Evolutionary conservation across 768 basidiomycete species (phyloP), one percentile per base, ranked within the genome.

Genomic region (Hericium erinaceus): DNA sequence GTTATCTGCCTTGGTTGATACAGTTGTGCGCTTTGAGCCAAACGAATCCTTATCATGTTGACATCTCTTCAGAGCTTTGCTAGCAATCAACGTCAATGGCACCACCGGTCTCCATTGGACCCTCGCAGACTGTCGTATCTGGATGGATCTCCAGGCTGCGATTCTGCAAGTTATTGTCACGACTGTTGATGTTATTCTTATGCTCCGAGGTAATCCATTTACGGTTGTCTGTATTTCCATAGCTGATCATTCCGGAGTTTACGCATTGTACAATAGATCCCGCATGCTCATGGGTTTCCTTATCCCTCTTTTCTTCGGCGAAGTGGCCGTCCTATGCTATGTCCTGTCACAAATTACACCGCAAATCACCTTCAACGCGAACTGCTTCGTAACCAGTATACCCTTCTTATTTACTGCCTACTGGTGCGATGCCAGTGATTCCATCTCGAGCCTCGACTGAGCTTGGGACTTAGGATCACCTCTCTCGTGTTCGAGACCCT

Each of bases 401-500:
- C 64, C 67, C 1, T 18, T 55, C 1, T 38, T 66, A 13, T 66
- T 66, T 51, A 60, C 64, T 12, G 60, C 56, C 39, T 66, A 64
- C 57, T 66, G 67, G 65, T 65, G 24, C 20, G 64, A 18, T 26
- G 2, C n/a, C 26, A 22, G 18, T 1, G 37, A n/a, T 15, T 16
- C 12, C 3, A 37, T 37, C 40, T 52, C 4, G n/a, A 24, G 41
- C 28, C 48, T 16, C 26, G 22, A 26, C 16, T 7, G 3, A 52
- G n/a, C 2, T 2, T 6, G 44, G 2, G 44, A 5, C 28, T 6
- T 48, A 68, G 67, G 65, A 59, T 66, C 52, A 60, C 61, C 0
- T 68, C 65, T 10, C 59, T 66, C 3, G 39, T 55, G 1, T 68
- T 68, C 56, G 65, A 68, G 61, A 68, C 64, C 2, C 26, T 68